Evolutionary conservation across 2,329 filamentous ascomycete species (phyloP), one percentile per base, ranked within the genome.

Genomic region (Penicillium sp.): DNA sequence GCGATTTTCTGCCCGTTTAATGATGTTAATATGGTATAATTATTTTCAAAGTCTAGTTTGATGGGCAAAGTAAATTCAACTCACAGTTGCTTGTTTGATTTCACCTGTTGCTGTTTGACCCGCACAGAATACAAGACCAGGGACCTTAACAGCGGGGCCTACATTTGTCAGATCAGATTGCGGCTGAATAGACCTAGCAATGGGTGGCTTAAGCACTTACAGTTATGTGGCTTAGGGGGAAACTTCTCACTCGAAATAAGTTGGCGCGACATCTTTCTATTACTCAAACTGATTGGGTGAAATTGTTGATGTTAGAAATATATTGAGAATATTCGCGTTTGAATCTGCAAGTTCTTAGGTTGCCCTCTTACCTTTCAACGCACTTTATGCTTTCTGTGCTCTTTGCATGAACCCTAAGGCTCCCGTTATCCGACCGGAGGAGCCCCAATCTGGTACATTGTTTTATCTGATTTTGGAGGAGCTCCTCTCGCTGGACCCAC

Each of bases 31-130:
- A 39, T 19, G 6, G 3, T 2, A 2, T 3, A 10, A 8, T 10
- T 8, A 3, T 2, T 8, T 37, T n/a, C 5, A 37, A 37, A 8
- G 35, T 39, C n/a, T 39, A 4, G 8, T 9, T 2, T 19, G 35
- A 19, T 8, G 8, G 2, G 35, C 13, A 16, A n/a, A 19, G n/a
- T 9, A 21, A 10, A 6, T 9, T 2, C 0, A 21, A 62, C 73
- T 54, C 60, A 78, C 76, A 7, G 77, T 79, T n/a, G 77, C 78
- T n/a, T 8, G 77, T 79, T n/a, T n/a, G n/a, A n/a, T n/a, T n/a
- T n/a, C n/a, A n/a, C n/a, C n/a, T 8, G 77, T 79, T n/a, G 77
- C 78, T n/a, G 78, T 80, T 64, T 80, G 78, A 3, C 78, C 78
- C 5, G 78, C 78, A 31, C 74, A 77, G 62, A 80, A 80, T 49